These are phyloP conservation scores for Aspergillus costaricaensis DNA, from an alignment of 2,329 filamentous ascomycete species.

Conservation along the genomic window DNA sequence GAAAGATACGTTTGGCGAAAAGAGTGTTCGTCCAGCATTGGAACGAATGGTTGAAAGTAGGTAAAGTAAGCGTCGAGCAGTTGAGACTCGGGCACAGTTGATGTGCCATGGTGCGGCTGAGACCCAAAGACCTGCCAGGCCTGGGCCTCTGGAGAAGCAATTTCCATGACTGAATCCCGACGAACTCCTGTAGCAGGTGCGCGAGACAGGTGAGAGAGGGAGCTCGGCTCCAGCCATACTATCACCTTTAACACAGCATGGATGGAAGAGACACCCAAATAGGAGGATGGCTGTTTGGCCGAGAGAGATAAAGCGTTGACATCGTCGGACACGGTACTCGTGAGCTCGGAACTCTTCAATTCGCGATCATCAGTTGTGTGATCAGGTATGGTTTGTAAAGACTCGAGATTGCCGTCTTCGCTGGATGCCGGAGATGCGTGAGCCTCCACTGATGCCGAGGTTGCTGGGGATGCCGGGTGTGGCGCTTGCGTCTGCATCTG, in stretches of 20 bases:
- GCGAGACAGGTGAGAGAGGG: conserved; percentile 50
- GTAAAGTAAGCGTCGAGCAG: conserved; percentile 77
- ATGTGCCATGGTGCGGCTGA: conserved; percentile 40
- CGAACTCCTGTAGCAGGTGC: conserved; percentile 31
- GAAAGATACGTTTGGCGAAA: conserved; percentile 68
- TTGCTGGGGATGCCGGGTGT: conserved; percentile 46
- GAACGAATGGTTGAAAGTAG: conserved; percentile 69
- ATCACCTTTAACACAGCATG: conserved; percentile 74
- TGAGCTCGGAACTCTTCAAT: conserved; percentile 54
- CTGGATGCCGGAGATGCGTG: conserved; percentile 44
- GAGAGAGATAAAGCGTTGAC: conserved; percentile 67
- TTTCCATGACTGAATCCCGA: conserved; percentile 21
- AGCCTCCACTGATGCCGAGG: conserved; percentile 49
- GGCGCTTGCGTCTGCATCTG: conserved; percentile 36
- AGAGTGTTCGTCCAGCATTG: conserved; percentile 70
- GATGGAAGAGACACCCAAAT: conserved; percentile 73
- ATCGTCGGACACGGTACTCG: conserved; percentile 68
- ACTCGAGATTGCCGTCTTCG: conserved; percentile 57
- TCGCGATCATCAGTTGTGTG: conserved; percentile 52
- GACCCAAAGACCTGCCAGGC: conserved; percentile 26
- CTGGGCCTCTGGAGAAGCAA: conserved; percentile 21
- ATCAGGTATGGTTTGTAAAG: conserved; percentile 72
- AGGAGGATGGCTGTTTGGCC: conserved; percentile 64
- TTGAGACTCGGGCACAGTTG: conserved; percentile 63
- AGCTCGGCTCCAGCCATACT: conserved; percentile 55